Conservation (phyloP, 2,329 filamentous ascomycete genomes). For the Penicillium sp. region DNA sequence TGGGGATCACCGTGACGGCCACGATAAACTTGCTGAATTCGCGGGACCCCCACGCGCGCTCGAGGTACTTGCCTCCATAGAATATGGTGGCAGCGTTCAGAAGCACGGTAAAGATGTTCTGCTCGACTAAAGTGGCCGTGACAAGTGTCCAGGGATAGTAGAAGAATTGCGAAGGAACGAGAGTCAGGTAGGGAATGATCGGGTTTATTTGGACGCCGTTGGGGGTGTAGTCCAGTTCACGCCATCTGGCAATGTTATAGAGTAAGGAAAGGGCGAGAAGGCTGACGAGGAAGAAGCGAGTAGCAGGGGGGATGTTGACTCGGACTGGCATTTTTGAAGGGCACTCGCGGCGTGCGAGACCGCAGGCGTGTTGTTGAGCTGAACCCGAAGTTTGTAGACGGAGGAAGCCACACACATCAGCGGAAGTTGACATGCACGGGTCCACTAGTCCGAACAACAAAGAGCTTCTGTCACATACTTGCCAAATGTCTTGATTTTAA, state of each 20-base stretch:
- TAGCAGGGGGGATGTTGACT: constrained; percentile 90
- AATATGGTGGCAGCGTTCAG: constrained; percentile 79
- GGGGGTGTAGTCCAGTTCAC: constrained; percentile 68
- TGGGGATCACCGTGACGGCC: constrained; percentile 76
- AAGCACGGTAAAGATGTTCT: constrained; percentile 82
- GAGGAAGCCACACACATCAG: constrained; percentile 6
- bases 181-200: constrained; percentile 78
- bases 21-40: constrained; percentile 91
- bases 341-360: constrained; percentile 26
- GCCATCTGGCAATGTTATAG: constrained; percentile 62
- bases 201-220: constrained; percentile 50
- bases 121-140: constrained; percentile 84
- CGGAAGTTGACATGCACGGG: not conserved
- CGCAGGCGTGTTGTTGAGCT: constrained; percentile 7
- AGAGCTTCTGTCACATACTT: not conserved
- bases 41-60: constrained; percentile 89
- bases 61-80: constrained; percentile 90
- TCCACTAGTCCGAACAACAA: not conserved
- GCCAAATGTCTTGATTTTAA: not conserved
- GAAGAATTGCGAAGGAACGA: constrained; percentile 80
- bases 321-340: constrained; percentile 67
- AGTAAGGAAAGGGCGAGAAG: constrained; percentile 77
- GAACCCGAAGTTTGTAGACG: constrained; percentile 1
- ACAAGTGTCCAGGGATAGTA: constrained; percentile 93
- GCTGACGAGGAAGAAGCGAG: constrained; percentile 74